These are phyloP conservation scores for Adansonia madagascariensis DNA, from an alignment of 441 rosid species.

Conservation along the genomic window DNA sequence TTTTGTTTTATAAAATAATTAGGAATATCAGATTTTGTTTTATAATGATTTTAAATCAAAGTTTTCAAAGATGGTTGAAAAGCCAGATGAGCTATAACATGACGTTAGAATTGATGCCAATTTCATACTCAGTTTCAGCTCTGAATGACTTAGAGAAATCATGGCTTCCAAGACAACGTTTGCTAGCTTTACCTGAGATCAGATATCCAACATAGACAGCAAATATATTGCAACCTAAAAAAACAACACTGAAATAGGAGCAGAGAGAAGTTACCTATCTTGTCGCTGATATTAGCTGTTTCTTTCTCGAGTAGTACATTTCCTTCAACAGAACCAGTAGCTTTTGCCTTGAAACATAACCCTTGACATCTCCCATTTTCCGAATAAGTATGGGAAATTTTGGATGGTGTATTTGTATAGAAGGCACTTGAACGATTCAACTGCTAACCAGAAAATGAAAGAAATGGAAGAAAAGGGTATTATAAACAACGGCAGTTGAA, in stretches of 20 bases:
- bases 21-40: not conserved
- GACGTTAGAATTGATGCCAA: not conserved
- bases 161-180: not conserved
- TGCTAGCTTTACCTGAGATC: not conserved
- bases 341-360: constrained; percentile 44
- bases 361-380: constrained; percentile 35
- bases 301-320: too few relatives aligned
- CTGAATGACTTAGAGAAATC: constrained; percentile 1
- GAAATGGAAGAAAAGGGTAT: not conserved
- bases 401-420: constrained; percentile 33
- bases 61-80: not conserved
- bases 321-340: constrained; percentile 39
- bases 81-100: constrained; percentile 1
- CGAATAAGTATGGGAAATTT: constrained; percentile 28
- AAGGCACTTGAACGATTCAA: constrained; percentile 31
- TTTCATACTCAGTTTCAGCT: constrained; percentile 4
- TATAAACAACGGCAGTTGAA: too few relatives aligned
- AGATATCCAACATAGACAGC: not conserved
- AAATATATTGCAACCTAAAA: not conserved
- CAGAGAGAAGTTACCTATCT: constrained; percentile 47
- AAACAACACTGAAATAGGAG: not conserved
- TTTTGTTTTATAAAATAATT: constrained; percentile 1
- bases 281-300: constrained; percentile 34
- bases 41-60: not conserved
- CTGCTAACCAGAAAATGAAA: constrained; percentile 36